Conservation (phyloP, 2,329 filamentous ascomycete genomes). For the Curvularia hawaiiensis region DNA sequence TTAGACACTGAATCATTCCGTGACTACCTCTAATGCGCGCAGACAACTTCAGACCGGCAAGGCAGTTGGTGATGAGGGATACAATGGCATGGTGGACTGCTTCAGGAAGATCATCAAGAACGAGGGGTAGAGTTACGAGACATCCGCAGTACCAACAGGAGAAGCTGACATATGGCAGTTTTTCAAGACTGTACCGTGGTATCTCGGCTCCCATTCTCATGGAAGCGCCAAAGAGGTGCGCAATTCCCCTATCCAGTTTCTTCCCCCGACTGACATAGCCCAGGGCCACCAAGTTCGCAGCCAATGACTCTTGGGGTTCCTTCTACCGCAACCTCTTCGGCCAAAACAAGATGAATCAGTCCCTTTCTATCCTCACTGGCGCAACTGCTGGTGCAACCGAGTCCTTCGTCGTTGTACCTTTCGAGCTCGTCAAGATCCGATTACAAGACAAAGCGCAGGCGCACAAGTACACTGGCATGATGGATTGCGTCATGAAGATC, state of each 20-base stretch:
- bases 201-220: constrained; percentile 96
- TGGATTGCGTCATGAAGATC: constrained; percentile 82
- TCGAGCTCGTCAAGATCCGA: constrained; percentile 98
- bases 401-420: constrained; percentile 95
- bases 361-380: constrained; percentile 88
- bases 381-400: constrained; percentile 95
- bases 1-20: constrained; percentile 7
- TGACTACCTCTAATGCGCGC: constrained; percentile 31
- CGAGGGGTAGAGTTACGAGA: constrained; percentile 72
- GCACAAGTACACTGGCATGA: constrained; percentile 81
- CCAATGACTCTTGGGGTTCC: constrained; percentile 98
- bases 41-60: constrained; percentile 86
- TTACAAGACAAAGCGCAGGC: constrained; percentile 95
- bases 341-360: constrained; percentile 85
- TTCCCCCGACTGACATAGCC: constrained; percentile 12
- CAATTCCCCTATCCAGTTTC: background rate
- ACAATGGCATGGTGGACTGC: constrained; percentile 98
- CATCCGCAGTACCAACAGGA: background rate
- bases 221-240: constrained; percentile 84
- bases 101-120: constrained; percentile 96
- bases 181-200: constrained; percentile 91
- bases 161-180: constrained; percentile 55
- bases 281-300: constrained; percentile 95
- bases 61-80: constrained; percentile 76
- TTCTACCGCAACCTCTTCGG: constrained; percentile 90